Evolutionary conservation across 2,329 filamentous ascomycete genomes (phyloP), one percentile per base, ranked within the genome.

Genomic region (Verticillium nubilum): DNA sequence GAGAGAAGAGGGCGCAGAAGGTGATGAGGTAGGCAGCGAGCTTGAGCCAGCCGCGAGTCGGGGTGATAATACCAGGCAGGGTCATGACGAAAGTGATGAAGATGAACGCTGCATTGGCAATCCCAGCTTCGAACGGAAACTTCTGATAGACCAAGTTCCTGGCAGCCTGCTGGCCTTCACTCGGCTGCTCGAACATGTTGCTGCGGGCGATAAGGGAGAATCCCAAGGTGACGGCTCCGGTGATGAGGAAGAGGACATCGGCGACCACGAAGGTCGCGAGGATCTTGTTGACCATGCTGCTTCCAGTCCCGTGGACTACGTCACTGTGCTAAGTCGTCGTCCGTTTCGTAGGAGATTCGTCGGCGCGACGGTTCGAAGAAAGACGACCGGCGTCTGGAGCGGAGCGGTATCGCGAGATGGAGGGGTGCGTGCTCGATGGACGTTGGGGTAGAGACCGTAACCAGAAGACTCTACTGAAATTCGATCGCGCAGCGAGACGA

Each of bases 41-140:
- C 72, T 91, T 91, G 67, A 94, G 80, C 85, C 87, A 90, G 63
- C 81, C 79, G 63, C 89, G 82, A 56, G 80, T 84, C 5, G 86
- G 84, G 61, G 89, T 84, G 63, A 88, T 80, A 59, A 94, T 76
- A n/a, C 85, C 89, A 3, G 89, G 89, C 17, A 95, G 74, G 6
- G 88, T 89, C 62, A 87, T 70, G 59, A 87, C 67, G 73, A 92
- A 92, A 26, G 87, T 86, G 66, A 85, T 69, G 72, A 94, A 86
- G 70, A 92, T 83, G 68, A 93, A 78, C 67, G 87, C 79, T 62
- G 87, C 84, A 72, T 93, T 93, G 69, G 81, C 86, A 63, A 93
- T 85, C 61, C 86, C 88, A 77, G 75, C 76, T 63, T 76, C 78
- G 56, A 86, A 72, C 10, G 83, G 83, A 59, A 86, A 84, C 29